Base-by-base conservation (phyloP, 352 stramenopile species). In the Globisporangium alternatum region DNA sequence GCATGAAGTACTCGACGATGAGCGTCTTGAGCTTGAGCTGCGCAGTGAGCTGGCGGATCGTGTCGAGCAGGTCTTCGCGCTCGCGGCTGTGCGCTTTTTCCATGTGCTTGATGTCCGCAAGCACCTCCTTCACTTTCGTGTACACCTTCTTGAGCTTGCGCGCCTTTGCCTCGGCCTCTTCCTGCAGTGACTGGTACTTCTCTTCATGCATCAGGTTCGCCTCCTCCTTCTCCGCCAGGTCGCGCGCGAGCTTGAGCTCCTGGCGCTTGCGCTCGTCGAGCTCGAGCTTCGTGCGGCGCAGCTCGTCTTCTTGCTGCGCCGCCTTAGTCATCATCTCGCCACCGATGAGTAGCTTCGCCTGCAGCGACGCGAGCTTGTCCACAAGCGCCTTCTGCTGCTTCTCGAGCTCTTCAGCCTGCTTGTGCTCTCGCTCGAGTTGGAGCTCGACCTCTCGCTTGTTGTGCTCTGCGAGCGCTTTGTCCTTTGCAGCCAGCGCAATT, bases 111-210 rank as follows among this genome's bases (percentile, higher is more conserved):
- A 99, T 87, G 58, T 99, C 97, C 6, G 70, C 70, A 56, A 98
- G 82, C 7, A 88, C 88, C 43, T 95, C 86, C 60, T 98, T 96
- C 55, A 98, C 81, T 60, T 93, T 91, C 6, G 71, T 79, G 59
- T 90, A 98, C 19, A 99, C 78, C 65, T 98, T 98, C 64, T 98
- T 98, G 37, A 99, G 81, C 70, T 99, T 99, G 10, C 93, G 93
- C 0, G 96, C 97, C 71, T 99, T 99, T 1, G 86, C 92, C 51
- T 98, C 87, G 6, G 97, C 93, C 68, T 99, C 94, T 67, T 98
- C 96, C 56, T 98, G 80, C 13, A 97, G 61, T 3, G 86, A 90
- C 62, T 89, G 79, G 66, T 92, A 93, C 67, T 94, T 86, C 55
- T 98, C 94, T 67, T 98, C 90, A 8, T 96, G 78, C 74, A 97